Evolutionary conservation across 225 moss, liverwort and hornwort genomes (phyloP).

Genomic region (Ulota crispa): DNA sequence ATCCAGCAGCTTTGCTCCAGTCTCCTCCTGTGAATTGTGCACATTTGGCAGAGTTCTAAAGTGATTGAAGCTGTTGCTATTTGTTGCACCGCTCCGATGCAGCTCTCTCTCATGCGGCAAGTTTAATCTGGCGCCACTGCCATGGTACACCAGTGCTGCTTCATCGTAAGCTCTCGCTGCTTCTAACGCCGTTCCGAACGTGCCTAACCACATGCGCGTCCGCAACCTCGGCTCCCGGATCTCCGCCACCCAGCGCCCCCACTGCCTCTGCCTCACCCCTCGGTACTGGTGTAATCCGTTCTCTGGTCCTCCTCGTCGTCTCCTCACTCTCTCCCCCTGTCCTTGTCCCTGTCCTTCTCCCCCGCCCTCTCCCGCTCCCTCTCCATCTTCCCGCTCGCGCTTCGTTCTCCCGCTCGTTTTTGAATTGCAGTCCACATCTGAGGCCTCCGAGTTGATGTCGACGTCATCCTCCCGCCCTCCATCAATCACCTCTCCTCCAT

Average conservation of each 20-base stretch:
- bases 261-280: conserved; percentile 70
- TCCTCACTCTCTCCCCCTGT: conserved; percentile 30
- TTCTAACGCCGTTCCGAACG: conserved; percentile 60
- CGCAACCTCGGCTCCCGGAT: conserved; percentile 63
- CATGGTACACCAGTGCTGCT: conserved; percentile 64
- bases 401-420: conserved; percentile 5
- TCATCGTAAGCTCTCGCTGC: conserved; percentile 69
- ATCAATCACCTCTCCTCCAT: background rate
- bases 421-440: conserved; percentile 41
- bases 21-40: background rate
- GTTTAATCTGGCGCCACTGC: conserved; percentile 56
- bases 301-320: conserved; percentile 61
- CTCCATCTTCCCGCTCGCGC: background rate
- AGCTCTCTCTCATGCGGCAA: conserved; percentile 44
- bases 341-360: conserved; percentile 18
- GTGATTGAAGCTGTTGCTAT: background rate
- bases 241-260: conserved; percentile 77
- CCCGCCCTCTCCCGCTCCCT: background rate
- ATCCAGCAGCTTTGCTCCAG: background rate
- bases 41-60: background rate
- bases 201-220: conserved; percentile 69
- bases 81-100: background rate
- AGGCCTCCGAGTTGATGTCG: conserved; percentile 39
- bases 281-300: conserved; percentile 65
- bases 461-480: conserved; percentile 9